These are phyloP conservation scores for Aspergillus sp. DNA, from an alignment of 2,329 filamentous ascomycete species.

Conservation along the genomic window DNA sequence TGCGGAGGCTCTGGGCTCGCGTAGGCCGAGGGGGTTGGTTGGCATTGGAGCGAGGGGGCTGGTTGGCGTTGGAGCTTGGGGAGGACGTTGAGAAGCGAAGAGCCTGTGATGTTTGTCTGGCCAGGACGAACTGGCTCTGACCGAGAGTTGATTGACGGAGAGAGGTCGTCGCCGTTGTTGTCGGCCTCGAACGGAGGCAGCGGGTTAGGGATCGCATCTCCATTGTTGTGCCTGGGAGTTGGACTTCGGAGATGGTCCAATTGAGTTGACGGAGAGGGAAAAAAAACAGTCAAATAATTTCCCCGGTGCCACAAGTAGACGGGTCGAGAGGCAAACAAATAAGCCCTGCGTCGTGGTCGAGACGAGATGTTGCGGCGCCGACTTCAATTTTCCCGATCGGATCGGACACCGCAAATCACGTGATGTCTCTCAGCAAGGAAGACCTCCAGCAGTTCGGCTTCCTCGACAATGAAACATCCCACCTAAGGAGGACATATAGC, in stretches of 20 bases:
- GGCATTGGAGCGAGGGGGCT: slow-evolving; percentile 7
- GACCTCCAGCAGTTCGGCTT: not conserved
- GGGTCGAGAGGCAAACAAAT: not conserved
- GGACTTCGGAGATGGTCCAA: not conserved
- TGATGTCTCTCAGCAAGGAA: slow-evolving; percentile 2
- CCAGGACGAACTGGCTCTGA: slow-evolving; percentile 16
- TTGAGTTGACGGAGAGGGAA: not conserved
- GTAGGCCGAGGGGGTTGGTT: slow-evolving; percentile 1
- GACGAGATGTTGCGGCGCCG: not conserved
- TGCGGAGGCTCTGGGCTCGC: not conserved
- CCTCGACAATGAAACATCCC: not conserved
- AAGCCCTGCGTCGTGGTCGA: not conserved
- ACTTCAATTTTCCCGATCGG: slow-evolving; percentile 16
- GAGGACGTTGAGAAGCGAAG: slow-evolving; percentile 25
- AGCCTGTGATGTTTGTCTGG: slow-evolving; percentile 9
- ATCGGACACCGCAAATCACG: slow-evolving; percentile 15
- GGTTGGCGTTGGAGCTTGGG: slow-evolving; percentile 7
- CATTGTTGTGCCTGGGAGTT: slow-evolving; percentile 22
- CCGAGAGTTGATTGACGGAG: slow-evolving; percentile 16
- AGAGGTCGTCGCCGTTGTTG: slow-evolving; percentile 17
- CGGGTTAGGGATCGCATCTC: slow-evolving; percentile 33
- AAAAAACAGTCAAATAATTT: not conserved
- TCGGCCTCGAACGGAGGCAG: slow-evolving; percentile 33
- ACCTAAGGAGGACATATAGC: not conserved
- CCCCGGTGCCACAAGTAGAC: not conserved